Percentiles rank a stretch among this genome's conserved stretches.
These are phyloP conservation scores for Hypoxylon sp. DNA, from an alignment of 2,329 filamentous ascomycete species.

Conservation along the genomic window DNA sequence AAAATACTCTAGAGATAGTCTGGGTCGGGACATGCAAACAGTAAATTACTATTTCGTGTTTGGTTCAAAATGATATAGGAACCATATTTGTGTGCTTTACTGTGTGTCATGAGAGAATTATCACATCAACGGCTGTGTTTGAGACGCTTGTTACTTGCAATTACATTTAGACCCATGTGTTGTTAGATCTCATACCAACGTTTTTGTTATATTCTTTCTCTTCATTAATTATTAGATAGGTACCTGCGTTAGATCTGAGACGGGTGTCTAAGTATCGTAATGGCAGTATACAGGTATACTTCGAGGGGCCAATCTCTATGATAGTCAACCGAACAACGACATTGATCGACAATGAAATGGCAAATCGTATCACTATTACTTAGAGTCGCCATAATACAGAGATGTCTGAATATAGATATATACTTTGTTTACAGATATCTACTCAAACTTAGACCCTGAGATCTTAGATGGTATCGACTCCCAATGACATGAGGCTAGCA, in stretches of 20 bases:
- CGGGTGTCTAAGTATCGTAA: not conserved
- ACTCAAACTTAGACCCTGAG: no score
- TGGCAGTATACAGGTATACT: not conserved
- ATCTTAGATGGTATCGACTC: no score
- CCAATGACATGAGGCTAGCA: no score
- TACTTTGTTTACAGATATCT: no score
- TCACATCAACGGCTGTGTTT: not conserved
- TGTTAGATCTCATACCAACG: not conserved
- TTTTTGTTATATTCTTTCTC: not conserved
- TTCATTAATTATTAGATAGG: not conserved
- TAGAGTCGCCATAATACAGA: not conserved
- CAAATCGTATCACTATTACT: not conserved
- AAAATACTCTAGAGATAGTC: not conserved
- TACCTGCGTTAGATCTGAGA: not conserved
- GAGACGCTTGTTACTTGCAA: not conserved
- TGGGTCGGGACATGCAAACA: not conserved
- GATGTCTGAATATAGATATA: not conserved
- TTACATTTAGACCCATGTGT: not conserved
- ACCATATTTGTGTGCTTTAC: not conserved
- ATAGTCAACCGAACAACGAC: not conserved
- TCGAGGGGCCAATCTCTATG: not conserved
- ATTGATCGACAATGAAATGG: not conserved
- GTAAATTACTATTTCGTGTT: not conserved
- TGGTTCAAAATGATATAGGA: not conserved
- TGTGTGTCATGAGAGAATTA: not conserved